phyloP scores from a whole-genome alignment of 2,329 filamentous ascomycete genomes.

The Sporothrix variecibatus region DNA sequence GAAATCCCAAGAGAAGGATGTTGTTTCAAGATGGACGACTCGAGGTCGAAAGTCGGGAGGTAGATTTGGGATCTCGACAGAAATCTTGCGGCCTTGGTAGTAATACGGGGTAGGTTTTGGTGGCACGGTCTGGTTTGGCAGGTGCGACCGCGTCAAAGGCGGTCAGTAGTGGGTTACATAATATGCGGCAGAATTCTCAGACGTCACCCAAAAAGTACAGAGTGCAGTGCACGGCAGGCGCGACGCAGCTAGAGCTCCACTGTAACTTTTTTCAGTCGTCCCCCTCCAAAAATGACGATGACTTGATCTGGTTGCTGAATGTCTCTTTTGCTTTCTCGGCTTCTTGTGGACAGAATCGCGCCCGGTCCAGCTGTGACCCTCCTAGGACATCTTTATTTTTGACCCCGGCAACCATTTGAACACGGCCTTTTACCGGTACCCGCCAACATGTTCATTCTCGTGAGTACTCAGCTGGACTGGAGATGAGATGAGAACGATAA shows the following conservation, averaged over 20 bases:
- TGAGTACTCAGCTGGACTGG: slow-evolving; percentile 35
- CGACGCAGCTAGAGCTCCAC: slow-evolving; percentile 23
- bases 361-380: neutral
- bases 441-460: slow-evolving; percentile 53
- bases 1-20: neutral
- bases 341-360: neutral
- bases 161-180: neutral
- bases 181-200: neutral
- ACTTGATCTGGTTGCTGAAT: neutral
- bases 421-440: neutral
- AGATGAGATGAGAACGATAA: neutral
- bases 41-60: neutral
- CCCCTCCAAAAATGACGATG: slow-evolving; percentile 20
- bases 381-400: neutral
- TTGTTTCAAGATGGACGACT: neutral
- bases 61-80: neutral
- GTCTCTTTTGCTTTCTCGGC: neutral
- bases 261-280: slow-evolving; percentile 24
- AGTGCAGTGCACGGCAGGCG: neutral
- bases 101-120: neutral
- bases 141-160: slow-evolving; percentile 1
- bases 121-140: neutral
- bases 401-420: too few relatives aligned
- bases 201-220: neutral
- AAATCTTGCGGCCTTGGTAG: neutral